Conservation (phyloP, 2,329 filamentous ascomycete species). For the Albifimbria verrucaria region DNA sequence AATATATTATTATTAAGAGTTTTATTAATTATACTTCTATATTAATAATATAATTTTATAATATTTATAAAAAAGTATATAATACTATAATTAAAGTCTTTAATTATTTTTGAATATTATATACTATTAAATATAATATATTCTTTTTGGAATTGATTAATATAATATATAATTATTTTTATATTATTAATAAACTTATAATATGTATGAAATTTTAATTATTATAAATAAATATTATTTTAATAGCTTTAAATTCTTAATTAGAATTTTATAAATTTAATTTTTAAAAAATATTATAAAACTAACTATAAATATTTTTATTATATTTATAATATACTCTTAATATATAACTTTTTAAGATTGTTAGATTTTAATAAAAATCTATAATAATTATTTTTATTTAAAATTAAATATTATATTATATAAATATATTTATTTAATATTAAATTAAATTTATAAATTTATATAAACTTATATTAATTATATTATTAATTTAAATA, state of each 20-base stretch:
- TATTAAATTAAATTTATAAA: not conserved
- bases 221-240: conserved; percentile 1
- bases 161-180: conserved; percentile 3
- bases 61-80: not conserved
- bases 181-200: conserved; percentile 2
- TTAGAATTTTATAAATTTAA: conserved; percentile 4
- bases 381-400: not conserved
- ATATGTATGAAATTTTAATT: conserved; percentile 2
- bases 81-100: conserved; percentile 4
- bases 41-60: conserved; percentile 1
- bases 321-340: conserved; percentile 4
- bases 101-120: not conserved
- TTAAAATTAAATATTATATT: not conserved
- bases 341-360: conserved; percentile 2
- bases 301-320: conserved; percentile 4
- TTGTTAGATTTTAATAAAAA: not conserved
- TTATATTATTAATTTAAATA: not conserved
- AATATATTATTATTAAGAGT: not conserved
- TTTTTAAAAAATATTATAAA: not conserved
- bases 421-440: too few species aligned
- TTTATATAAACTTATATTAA: not conserved
- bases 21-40: not conserved
- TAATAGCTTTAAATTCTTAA: not conserved
- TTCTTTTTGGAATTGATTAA: not conserved
- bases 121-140: conserved; percentile 2